These are phyloP conservation scores for Dichotomopilus funicola DNA, from an alignment of 2,329 filamentous ascomycete genomes.

Conservation along the genomic window DNA sequence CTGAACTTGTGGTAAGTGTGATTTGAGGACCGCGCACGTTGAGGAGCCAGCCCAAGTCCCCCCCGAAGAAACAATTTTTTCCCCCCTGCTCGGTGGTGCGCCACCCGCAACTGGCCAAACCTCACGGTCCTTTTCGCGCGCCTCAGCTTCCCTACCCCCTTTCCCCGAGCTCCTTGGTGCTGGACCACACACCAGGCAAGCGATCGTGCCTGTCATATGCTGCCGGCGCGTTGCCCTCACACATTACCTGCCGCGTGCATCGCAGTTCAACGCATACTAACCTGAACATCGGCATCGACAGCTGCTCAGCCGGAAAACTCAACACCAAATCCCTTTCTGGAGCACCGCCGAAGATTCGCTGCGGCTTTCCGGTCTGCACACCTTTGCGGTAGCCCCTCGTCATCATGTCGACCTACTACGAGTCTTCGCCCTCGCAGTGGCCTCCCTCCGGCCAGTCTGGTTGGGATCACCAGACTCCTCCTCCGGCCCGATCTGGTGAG, in stretches of 20 bases:
- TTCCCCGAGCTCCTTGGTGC: not conserved
- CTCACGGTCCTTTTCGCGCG: constrained; percentile 13
- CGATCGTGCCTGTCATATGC: constrained; percentile 13
- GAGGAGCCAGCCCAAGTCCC: not conserved
- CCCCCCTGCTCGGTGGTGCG: constrained; percentile 12
- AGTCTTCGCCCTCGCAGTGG: constrained; percentile 25
- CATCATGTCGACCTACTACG: constrained; percentile 27
- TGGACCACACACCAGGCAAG: not conserved
- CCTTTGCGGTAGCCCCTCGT: constrained; percentile 1
- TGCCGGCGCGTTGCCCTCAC: constrained; percentile 3
- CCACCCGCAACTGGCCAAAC: constrained; percentile 16
- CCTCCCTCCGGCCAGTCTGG: constrained; percentile 21
- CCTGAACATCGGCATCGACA: constrained; percentile 7
- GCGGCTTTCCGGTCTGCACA: constrained; percentile 16
- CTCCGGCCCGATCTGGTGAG: constrained; percentile 26
- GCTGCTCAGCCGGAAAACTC: constrained; percentile 14
- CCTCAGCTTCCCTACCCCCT: constrained; percentile 9
- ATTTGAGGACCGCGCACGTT: constrained; percentile 9
- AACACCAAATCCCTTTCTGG: not conserved
- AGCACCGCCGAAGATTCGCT: constrained; percentile 12
- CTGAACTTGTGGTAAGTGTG: constrained; percentile 12
- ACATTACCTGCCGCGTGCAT: constrained; percentile 9
- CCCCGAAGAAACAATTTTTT: constrained; percentile 12
- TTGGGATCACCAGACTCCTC: constrained; percentile 27
- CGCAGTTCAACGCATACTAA: constrained; percentile 13